Percentiles rank a stretch among this genome's conserved stretches.
These are phyloP conservation scores for Sarocladium oryzae DNA, from an alignment of 2,329 filamentous ascomycete species.

Conservation along the genomic window DNA sequence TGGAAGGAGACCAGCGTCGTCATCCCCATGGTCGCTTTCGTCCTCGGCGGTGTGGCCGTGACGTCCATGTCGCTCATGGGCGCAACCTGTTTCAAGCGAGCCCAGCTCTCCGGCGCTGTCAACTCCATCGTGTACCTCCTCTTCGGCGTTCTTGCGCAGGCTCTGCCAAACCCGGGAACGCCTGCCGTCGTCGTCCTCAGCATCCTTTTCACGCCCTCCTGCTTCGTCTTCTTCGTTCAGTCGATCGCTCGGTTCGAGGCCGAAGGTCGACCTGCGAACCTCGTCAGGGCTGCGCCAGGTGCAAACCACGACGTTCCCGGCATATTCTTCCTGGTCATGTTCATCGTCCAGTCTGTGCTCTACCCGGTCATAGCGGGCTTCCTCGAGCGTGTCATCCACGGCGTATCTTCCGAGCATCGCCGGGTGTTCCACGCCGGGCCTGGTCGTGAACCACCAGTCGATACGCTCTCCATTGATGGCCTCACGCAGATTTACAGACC, in stretches of 20 bases:
- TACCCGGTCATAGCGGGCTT: conserved; percentile 67
- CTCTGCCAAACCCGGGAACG: conserved; percentile 54
- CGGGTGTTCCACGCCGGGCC: conserved; percentile 25
- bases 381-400: conserved; percentile 52
- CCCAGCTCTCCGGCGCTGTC: conserved; percentile 74
- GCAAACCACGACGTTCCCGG: conserved; percentile 60
- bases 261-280: conserved; percentile 49
- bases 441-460: conserved; percentile 20
- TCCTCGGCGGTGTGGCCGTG: conserved; percentile 65
- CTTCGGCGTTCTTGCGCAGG: conserved; percentile 70
- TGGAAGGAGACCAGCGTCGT: conserved; percentile 44
- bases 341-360: conserved; percentile 60
- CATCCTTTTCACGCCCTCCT: conserved; percentile 76
- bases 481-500: conserved; percentile 73
- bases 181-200: conserved; percentile 59
- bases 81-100: conserved; percentile 70
- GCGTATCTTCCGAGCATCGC: conserved; percentile 53
- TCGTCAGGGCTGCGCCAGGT: conserved; percentile 52
- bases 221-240: conserved; percentile 70
- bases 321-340: conserved; percentile 67
- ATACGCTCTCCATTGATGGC: conserved; percentile 59
- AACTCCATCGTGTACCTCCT: conserved; percentile 64
- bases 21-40: conserved; percentile 63
- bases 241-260: conserved; percentile 67
- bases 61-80: conserved; percentile 71